Conservation (phyloP, 768 basidiomycete genomes). For the Mycena amicta region DNA sequence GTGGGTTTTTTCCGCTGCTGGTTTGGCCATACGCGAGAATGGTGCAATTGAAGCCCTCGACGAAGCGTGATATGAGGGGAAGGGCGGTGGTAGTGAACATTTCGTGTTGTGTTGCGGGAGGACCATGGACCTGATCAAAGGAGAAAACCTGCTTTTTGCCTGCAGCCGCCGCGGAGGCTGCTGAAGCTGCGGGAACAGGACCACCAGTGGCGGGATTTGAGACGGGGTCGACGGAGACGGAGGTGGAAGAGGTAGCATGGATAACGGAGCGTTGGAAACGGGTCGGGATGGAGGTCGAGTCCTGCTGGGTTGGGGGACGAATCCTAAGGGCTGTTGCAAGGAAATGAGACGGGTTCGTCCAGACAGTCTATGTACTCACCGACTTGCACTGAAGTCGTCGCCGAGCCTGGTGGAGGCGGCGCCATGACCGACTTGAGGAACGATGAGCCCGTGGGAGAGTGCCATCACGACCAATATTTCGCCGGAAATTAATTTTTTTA, state of each 20-base stretch:
- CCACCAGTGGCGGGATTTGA: conserved; percentile 56
- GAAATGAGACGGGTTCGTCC: not conserved
- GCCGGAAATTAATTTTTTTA: too few species aligned
- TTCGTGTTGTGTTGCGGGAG: conserved; percentile 81
- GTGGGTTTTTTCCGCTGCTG: conserved; percentile 93
- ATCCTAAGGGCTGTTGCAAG: conserved; percentile 74
- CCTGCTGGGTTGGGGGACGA: conserved; percentile 83
- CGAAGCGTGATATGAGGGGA: conserved; percentile 82
- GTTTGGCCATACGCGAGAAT: conserved; percentile 98
- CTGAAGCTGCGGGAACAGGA: conserved; percentile 48
- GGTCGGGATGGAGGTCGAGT: conserved; percentile 83
- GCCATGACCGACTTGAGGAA: conserved; percentile 28
- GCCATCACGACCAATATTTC: not conserved
- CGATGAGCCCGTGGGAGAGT: not conserved
- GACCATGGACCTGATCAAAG: conserved; percentile 93
- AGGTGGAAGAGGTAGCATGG: conserved; percentile 70
- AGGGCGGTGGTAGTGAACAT: conserved; percentile 85
- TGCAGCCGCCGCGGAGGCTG: conserved; percentile 42
- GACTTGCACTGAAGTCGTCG: conserved; percentile 92
- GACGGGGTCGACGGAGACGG: conserved; percentile 80
- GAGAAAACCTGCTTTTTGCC: conserved; percentile 84
- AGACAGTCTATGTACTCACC: conserved; percentile 63
- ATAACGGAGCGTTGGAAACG: conserved; percentile 93
- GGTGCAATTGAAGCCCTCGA: conserved; percentile 97
- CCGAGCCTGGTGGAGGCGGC: conserved; percentile 34